Conservation (phyloP, 306 rosid species). For the Cicer pinnatifidum region DNA sequence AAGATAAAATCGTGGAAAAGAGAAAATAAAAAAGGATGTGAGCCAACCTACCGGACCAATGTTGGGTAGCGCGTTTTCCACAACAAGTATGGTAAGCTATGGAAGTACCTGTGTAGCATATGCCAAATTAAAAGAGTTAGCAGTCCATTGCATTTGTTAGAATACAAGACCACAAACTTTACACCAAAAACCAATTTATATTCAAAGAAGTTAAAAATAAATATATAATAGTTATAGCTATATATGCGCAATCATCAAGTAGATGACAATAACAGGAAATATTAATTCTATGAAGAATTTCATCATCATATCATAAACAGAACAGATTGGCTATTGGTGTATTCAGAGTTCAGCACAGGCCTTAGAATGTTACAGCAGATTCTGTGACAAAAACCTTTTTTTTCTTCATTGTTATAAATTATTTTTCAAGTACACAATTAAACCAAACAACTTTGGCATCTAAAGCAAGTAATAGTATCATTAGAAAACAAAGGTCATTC, state of each 20-base stretch:
- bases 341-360: not conserved
- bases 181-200: conserved; percentile 16
- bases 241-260: not conserved
- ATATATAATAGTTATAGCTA: not conserved
- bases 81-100: conserved; percentile 82
- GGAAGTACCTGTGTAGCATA: conserved; percentile 81
- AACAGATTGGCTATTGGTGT: not conserved
- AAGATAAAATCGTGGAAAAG: not conserved
- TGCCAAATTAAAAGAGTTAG: conserved; percentile 37
- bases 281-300: not conserved
- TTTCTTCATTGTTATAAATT: not conserved
- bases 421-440: conserved; percentile 28
- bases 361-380: conserved; percentile 13
- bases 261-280: conserved; percentile 25
- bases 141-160: conserved; percentile 11
- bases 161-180: not conserved
- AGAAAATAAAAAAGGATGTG: not conserved
- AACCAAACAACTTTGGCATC: conserved; percentile 33
- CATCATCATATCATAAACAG: conserved; percentile 21
- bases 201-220: conserved; percentile 1
- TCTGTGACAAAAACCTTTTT: not conserved
- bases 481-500: conserved; percentile 14
- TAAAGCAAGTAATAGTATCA: conserved; percentile 11
- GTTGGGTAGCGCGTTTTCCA: conserved; percentile 80
- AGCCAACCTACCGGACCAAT: conserved; percentile 60